A percentile compares a stretch with the other conserved stretches of the same genome.
These are phyloP conservation scores for Priceomyces haplophilus DNA, from an alignment of 805 yeast genomes.

Conservation along the genomic window DNA sequence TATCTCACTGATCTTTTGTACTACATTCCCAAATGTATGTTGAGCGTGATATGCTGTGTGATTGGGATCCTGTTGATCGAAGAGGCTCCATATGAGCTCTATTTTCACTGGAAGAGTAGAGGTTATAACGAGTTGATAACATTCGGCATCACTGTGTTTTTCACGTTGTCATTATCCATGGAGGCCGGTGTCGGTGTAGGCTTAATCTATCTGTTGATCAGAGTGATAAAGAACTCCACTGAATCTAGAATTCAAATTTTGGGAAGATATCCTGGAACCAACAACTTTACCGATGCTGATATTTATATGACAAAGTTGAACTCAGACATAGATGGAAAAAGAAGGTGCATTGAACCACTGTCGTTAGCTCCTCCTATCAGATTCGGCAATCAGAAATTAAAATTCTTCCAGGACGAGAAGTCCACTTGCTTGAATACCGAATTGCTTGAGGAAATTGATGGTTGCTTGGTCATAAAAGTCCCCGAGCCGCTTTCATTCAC, in stretches of 20 bases:
- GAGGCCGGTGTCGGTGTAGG: conserved; percentile 93
- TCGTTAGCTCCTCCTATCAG: background rate
- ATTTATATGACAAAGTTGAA: conserved; percentile 14
- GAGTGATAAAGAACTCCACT: conserved; percentile 53
- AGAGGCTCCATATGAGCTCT: conserved; percentile 78
- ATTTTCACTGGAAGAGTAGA: conserved; percentile 65
- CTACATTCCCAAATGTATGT: conserved; percentile 72
- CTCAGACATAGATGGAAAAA: conserved; percentile 1
- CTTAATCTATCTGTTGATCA: conserved; percentile 68
- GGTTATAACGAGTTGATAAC: conserved; percentile 75
- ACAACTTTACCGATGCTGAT: conserved; percentile 42
- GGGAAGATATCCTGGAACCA: conserved; percentile 42
- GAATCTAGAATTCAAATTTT: conserved; percentile 43
- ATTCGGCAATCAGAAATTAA: conserved; percentile 18
- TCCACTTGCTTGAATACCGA: conserved; percentile 33
- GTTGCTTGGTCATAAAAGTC: conserved; percentile 40
- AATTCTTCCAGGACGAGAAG: conserved; percentile 34
- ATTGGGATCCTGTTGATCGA: conserved; percentile 66
- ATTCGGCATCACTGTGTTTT: conserved; percentile 36
- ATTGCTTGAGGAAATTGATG: conserved; percentile 42
- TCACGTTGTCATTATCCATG: conserved; percentile 55
- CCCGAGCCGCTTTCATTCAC: conserved; percentile 46
- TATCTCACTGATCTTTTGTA: conserved; percentile 62
- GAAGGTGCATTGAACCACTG: background rate
- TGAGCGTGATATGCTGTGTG: conserved; percentile 74